Percentiles rank a stretch among this genome's conserved stretches.
These are phyloP conservation scores for Lichtheimia ornata DNA, from an alignment of 371 early-diverging fungal genomes.

Conservation along the genomic window DNA sequence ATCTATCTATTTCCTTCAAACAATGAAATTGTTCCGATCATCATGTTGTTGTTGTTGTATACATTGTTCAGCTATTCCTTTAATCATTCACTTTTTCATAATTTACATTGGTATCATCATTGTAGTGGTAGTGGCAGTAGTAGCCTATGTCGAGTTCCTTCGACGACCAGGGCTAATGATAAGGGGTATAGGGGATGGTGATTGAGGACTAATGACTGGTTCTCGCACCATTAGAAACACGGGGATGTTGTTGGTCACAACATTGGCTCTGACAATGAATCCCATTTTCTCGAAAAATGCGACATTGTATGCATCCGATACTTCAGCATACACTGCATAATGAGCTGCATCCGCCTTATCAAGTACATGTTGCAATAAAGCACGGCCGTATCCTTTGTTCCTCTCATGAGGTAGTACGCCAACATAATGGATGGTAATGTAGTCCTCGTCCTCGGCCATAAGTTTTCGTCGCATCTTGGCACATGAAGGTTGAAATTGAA, in stretches of 20 bases:
- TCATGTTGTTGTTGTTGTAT: no score
- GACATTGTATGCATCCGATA: conserved; percentile 91
- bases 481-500: conserved; percentile 32
- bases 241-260: conserved; percentile 10
- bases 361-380: conserved; percentile 32
- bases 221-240: conserved; percentile 34
- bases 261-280: conserved; percentile 26
- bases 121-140: background rate
- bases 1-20: no score
- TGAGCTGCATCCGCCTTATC: conserved; percentile 73
- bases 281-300: conserved; percentile 48
- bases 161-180: conserved; percentile 37
- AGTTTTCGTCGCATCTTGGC: conserved; percentile 34
- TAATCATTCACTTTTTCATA: no score
- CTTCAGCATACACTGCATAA: conserved; percentile 79
- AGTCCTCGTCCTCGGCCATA: conserved; percentile 16
- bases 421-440: conserved; percentile 31
- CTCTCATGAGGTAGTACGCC: conserved; percentile 42
- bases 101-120: no score
- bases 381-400: conserved; percentile 37
- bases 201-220: conserved; percentile 12
- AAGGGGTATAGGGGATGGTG: conserved; percentile 23
- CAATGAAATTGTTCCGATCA: no score
- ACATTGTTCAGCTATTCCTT: no score
- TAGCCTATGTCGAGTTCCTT: conserved; percentile 19